Evolutionary conservation across 2,329 filamentous ascomycete genomes (phyloP).

Genomic region (Colletotrichum ledebouriae): DNA sequence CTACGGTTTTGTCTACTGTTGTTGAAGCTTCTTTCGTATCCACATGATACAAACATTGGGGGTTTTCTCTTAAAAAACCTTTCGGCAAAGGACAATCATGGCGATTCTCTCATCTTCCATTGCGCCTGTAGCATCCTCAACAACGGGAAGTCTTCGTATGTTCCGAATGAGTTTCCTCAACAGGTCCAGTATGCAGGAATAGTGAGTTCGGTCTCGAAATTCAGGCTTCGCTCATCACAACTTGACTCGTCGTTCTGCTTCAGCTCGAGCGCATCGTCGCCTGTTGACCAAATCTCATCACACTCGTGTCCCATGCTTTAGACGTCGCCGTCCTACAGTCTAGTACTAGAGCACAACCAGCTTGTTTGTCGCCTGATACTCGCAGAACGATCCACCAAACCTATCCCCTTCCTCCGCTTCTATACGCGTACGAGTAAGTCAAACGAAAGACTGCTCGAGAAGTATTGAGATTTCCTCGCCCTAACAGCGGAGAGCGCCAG

Average conservation of each 20-base stretch:
- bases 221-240: not conserved
- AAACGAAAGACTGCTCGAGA: conserved; percentile 46
- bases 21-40: no score
- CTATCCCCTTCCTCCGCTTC: conserved; percentile 74
- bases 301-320: no score
- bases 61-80: no score
- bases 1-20: no score
- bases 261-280: not conserved
- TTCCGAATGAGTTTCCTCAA: not conserved
- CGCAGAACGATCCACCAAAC: conserved; percentile 7
- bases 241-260: not conserved
- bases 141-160: not conserved
- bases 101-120: not conserved
- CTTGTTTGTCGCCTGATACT: not conserved
- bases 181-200: not conserved
- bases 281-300: no score
- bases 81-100: not conserved
- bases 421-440: conserved; percentile 79
- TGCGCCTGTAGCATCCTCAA: not conserved
- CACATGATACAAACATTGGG: no score
- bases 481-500: no score
- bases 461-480: no score
- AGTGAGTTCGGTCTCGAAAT: not conserved
- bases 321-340: no score
- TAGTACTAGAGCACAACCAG: no score